Evolutionary conservation across 768 basidiomycete species (phyloP), one percentile per base, ranked within the genome.

Genomic region (Termitomyces sp.): DNA sequence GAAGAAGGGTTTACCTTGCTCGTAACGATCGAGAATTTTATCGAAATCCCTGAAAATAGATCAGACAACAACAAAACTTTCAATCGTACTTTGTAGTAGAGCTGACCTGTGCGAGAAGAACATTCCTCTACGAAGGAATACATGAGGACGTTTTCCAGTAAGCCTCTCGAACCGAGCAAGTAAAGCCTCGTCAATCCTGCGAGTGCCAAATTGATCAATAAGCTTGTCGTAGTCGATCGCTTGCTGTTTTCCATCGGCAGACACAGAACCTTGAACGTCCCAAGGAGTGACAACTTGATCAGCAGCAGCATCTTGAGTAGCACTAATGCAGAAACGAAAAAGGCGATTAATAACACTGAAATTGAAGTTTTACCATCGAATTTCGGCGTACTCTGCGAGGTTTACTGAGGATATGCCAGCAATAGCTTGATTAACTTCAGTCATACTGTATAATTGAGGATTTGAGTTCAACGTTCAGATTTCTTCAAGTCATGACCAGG

Each of bases 141-240:
- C 79, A 75, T 99, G 96, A 10, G 97, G 94, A 61, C 81, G 86
- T 59, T 85, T 83, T 4, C 96, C 96, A 9, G 97, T 98, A 56
- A 98, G 74, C 51, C 82, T 85, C 77, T 98, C 94, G 68, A 99
- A 99, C 34, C 97, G 84, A 63, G 88, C 86, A 20, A 99, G 78
- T 48, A 99, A 73, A 29, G 85, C 87, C 2, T 78, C 71, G 66
- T 96, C 89, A 65, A 98, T 80, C 60, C 86, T 78, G 51, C 88
- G 86, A 11, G 97, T 98, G 50, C 97, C 97, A 69, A 99, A 99
- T 72, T 97, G 92, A 69, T 85, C 85, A 59, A 98, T 80, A 63
- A 98, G 83, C 79, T 97, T 98, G 76, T 96, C 92, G 68, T 99
- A 99, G 77, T 99, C 92, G 74, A 98, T 98, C 55, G 86, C 94